Evolutionary conservation across 2,329 filamentous ascomycete genomes (phyloP).

Genomic region (Neoascochyta sp.): DNA sequence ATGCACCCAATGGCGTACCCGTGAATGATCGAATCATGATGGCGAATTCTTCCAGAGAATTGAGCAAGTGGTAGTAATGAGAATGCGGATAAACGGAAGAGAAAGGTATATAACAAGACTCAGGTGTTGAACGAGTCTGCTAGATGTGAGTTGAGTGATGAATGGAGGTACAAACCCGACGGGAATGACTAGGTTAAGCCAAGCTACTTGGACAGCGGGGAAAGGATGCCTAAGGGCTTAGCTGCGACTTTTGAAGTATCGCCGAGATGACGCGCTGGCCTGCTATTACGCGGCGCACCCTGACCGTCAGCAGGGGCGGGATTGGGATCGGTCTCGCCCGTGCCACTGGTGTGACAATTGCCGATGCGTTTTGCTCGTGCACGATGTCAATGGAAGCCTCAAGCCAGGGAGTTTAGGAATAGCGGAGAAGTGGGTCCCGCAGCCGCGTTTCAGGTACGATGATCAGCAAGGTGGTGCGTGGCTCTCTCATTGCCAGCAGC

Average conservation of each 20-base stretch:
- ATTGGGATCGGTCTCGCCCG: constrained; percentile 6
- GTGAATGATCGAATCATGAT: constrained; percentile 20
- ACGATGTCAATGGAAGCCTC: too few relatives aligned
- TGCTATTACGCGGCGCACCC: constrained; percentile 1
- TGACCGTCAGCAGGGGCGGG: constrained; percentile 1
- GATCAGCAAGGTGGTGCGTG: constrained; percentile 7
- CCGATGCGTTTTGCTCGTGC: too few relatives aligned
- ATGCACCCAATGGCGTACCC: too few relatives aligned
- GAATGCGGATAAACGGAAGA: constrained; percentile 1
- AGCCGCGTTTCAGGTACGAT: constrained; percentile 6
- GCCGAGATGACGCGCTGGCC: constrained; percentile 6
- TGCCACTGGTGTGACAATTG: constrained; percentile 6
- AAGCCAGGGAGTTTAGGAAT: constrained; percentile 13
- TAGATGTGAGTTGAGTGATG: constrained; percentile 4
- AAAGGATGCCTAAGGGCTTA: too few relatives aligned
- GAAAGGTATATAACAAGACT: constrained; percentile 1
- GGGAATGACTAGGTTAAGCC: too few relatives aligned
- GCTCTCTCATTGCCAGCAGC: too few relatives aligned
- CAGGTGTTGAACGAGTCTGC: constrained; percentile 8
- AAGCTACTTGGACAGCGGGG: too few relatives aligned
- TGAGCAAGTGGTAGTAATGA: background rate
- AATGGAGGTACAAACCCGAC: background rate
- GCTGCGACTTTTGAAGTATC: constrained; percentile 9
- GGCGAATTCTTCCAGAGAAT: constrained; percentile 1
- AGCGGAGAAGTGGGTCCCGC: constrained; percentile 8